Percentiles rank a stretch among this genome's conserved stretches.
These are phyloP conservation scores for Selenicereus undatus DNA, from an alignment of 148 eudicot genomes.

Conservation along the genomic window DNA sequence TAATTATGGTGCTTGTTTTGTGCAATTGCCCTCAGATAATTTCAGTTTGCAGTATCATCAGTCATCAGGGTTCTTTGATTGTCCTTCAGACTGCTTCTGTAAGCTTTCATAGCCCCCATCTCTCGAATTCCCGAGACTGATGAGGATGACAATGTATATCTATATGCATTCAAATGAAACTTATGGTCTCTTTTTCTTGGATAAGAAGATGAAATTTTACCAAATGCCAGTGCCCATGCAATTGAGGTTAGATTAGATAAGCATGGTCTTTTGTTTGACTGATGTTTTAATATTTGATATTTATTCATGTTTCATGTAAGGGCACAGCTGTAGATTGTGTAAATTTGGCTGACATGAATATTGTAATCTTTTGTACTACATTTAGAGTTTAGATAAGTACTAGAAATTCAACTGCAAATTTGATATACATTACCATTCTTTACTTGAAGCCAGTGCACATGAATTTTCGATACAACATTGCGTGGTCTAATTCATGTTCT, in stretches of 20 bases:
- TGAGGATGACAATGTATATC: not conserved
- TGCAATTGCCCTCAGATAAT: not conserved
- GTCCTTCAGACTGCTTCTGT: not conserved
- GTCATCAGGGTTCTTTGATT: not conserved
- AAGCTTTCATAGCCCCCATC: not conserved
- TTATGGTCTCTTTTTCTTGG: not conserved
- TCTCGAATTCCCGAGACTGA: not conserved
- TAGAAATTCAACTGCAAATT: not conserved
- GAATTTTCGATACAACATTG: slow-evolving; percentile 8
- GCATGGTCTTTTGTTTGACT: not conserved
- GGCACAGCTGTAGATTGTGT: not conserved
- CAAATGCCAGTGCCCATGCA: not conserved
- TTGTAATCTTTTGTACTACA: not conserved
- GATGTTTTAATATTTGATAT: not conserved
- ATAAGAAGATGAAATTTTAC: not conserved
- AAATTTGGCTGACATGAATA: not conserved
- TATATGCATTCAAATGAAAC: not conserved
- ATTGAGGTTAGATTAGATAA: not conserved
- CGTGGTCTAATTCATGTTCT: not conserved
- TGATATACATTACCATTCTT: not conserved
- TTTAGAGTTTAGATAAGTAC: not conserved
- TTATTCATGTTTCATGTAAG: not conserved
- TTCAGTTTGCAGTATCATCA: not conserved
- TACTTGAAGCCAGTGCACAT: not conserved
- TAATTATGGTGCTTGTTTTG: not conserved